These are phyloP conservation scores for Diplocarpon mali DNA, from an alignment of 2,329 filamentous ascomycete species.

Conservation along the genomic window DNA sequence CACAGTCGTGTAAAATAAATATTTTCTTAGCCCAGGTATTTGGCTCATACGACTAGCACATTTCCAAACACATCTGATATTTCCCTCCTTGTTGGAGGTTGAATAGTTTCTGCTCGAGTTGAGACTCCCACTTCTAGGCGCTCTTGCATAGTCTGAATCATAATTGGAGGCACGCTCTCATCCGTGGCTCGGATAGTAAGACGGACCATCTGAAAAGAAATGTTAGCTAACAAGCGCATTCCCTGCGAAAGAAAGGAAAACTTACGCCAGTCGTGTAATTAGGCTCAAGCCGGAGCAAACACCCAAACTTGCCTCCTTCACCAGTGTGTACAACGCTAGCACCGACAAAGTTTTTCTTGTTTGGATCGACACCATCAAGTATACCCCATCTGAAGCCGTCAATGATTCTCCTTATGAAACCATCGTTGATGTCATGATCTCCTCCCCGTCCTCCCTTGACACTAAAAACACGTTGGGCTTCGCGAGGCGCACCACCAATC, in stretches of 20 bases:
- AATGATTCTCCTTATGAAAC: slow-evolving; percentile 61
- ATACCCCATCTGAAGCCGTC: slow-evolving; percentile 86
- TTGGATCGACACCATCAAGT: slow-evolving; percentile 78
- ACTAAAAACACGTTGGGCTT: slow-evolving; percentile 80
- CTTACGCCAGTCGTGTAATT: slow-evolving; percentile 85
- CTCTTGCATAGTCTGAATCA: slow-evolving; percentile 83
- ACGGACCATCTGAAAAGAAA: slow-evolving; percentile 70
- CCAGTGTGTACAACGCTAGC: slow-evolving; percentile 76
- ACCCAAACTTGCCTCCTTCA: slow-evolving; percentile 84
- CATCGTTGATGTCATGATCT: slow-evolving; percentile 54
- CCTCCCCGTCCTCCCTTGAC: slow-evolving; percentile 43
- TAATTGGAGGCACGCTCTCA: slow-evolving; percentile 67
- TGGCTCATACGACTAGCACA: slow-evolving; percentile 19
- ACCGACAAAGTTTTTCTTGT: slow-evolving; percentile 86
- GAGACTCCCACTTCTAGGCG: slow-evolving; percentile 47
- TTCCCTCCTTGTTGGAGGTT: slow-evolving; percentile 22
- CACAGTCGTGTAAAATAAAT: background rate
- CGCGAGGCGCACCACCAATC: slow-evolving; percentile 78
- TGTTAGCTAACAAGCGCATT: slow-evolving; percentile 14
- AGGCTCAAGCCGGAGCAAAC: slow-evolving; percentile 84
- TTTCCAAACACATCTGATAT: slow-evolving; percentile 27
- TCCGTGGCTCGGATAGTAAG: slow-evolving; percentile 91
- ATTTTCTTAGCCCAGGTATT: background rate
- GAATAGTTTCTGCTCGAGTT: slow-evolving; percentile 15
- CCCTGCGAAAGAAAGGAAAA: slow-evolving; percentile 9